A percentile compares a stretch with the other conserved stretches of the same genome.
These are phyloP conservation scores for Patellaria atrata DNA, from an alignment of 495 filamentous ascomycete genomes.

Conservation along the genomic window DNA sequence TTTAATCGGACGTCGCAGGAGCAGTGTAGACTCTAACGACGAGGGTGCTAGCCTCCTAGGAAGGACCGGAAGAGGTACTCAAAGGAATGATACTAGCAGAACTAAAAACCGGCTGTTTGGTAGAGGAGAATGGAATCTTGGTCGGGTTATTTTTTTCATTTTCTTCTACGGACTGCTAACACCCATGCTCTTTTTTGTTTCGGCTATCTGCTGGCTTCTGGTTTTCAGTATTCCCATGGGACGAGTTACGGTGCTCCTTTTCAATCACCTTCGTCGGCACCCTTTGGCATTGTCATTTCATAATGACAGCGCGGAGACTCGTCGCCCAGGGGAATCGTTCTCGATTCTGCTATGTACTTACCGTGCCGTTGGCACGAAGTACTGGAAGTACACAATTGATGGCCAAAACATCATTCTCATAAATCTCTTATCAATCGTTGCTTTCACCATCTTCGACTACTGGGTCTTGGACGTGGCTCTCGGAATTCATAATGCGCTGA, in stretches of 20 bases:
- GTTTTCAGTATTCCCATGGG: constrained; percentile 99
- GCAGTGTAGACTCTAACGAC: constrained; percentile 74
- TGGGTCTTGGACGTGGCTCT: constrained; percentile 53
- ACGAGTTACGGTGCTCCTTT: constrained; percentile 77
- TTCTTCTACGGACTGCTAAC: constrained; percentile 93
- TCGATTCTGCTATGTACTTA: constrained; percentile 95
- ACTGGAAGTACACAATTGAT: constrained; percentile 99
- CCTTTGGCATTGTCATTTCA: constrained; percentile 88
- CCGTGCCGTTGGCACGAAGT: constrained; percentile 81
- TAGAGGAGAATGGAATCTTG: constrained; percentile 86
- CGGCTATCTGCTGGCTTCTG: constrained; percentile 81
- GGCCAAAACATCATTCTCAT: constrained; percentile 98
- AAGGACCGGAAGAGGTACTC: constrained; percentile 37
- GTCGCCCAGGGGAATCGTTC: constrained; percentile 53
- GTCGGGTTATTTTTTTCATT: constrained; percentile 86
- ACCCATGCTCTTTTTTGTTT: constrained; percentile 76
- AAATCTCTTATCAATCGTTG: constrained; percentile 80
- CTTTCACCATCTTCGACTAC: constrained; percentile 90
- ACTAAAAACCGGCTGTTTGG: constrained; percentile 86
- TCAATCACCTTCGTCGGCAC: constrained; percentile 84
- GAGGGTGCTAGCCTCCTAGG: constrained; percentile 87
- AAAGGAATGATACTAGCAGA: constrained; percentile 33
- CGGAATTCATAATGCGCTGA: constrained; percentile 53
- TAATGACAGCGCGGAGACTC: constrained; percentile 62
- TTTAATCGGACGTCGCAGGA: constrained; percentile 74